These are phyloP conservation scores for Tardiomyces blankii DNA, from an alignment of 1,139 yeast species.

Conservation along the genomic window DNA sequence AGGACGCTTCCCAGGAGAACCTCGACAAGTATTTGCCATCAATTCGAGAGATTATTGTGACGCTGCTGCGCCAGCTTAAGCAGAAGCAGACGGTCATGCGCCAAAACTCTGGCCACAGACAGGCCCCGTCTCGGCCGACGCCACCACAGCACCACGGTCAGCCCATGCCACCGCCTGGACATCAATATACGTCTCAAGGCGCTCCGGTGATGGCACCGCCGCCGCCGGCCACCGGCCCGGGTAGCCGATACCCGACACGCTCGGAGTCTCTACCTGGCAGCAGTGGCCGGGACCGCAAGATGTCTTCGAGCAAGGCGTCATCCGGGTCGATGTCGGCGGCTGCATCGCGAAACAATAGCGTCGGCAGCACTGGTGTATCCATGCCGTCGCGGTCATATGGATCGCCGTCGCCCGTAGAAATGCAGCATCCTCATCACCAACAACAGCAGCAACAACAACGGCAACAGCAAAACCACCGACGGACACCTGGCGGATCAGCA, in stretches of 20 bases:
- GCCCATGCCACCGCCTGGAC: neutral
- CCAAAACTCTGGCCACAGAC: neutral
- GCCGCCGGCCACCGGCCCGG: too few species aligned
- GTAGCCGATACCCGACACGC: neutral
- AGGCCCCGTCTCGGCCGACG: neutral
- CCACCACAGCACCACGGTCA: neutral
- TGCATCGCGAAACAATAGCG: neutral
- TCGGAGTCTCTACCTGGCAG: neutral
- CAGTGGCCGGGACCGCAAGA: neutral
- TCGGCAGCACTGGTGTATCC: neutral
- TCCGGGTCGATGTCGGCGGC: neutral
- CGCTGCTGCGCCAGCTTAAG: constrained; percentile 68
- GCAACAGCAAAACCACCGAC: neutral
- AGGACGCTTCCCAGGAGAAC: constrained; percentile 75
- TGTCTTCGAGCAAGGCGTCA: neutral
- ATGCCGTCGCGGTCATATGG: neutral
- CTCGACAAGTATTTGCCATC: constrained; percentile 74
- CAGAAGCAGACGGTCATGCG: constrained; percentile 42
- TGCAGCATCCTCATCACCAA: neutral
- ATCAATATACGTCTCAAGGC: too few species aligned
- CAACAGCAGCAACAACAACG: neutral
- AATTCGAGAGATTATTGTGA: constrained; percentile 79
- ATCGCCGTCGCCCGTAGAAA: neutral
- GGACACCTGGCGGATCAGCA: neutral
- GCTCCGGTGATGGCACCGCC: too few species aligned